These are phyloP conservation scores for Aureobasidium mangrovei DNA, from an alignment of 2,329 filamentous ascomycete species.

Conservation along the genomic window DNA sequence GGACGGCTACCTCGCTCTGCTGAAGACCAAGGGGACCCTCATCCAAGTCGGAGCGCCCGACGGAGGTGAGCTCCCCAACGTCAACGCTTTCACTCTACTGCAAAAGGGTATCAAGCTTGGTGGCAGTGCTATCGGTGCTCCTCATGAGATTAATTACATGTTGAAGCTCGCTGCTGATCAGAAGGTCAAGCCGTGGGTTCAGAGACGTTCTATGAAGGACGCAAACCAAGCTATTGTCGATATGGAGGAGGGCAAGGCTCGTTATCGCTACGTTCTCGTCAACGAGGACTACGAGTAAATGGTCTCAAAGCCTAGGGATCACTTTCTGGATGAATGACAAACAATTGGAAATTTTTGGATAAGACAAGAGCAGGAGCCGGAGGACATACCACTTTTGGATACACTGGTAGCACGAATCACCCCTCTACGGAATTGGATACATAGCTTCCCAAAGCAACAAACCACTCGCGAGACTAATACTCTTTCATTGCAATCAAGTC, in stretches of 20 bases:
- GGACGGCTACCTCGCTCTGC: constrained; percentile 48
- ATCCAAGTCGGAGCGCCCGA: constrained; percentile 37
- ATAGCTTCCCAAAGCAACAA: too few species aligned
- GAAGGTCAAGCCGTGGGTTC: constrained; percentile 51
- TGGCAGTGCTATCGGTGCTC: constrained; percentile 42
- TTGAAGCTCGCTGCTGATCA: constrained; percentile 50
- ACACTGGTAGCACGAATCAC: too few species aligned
- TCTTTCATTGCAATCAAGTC: too few species aligned
- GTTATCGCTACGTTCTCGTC: constrained; percentile 34
- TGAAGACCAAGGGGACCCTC: constrained; percentile 50
- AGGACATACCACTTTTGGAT: too few species aligned
- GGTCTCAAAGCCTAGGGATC: background rate
- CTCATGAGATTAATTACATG: constrained; percentile 52
- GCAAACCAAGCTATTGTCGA: constrained; percentile 50
- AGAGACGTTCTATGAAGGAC: constrained; percentile 50
- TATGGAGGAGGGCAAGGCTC: constrained; percentile 46
- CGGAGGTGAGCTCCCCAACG: constrained; percentile 44
- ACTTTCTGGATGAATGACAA: background rate
- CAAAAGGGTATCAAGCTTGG: constrained; percentile 40
- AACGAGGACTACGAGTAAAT: constrained; percentile 22
- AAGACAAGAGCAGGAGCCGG: background rate
- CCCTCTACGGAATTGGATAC: too few species aligned
- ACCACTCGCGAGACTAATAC: too few species aligned
- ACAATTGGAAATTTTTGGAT: background rate
- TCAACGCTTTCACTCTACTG: constrained; percentile 51